Conservation (phyloP, 208 protist genomes). For the Trypanosoma avium region DNA sequence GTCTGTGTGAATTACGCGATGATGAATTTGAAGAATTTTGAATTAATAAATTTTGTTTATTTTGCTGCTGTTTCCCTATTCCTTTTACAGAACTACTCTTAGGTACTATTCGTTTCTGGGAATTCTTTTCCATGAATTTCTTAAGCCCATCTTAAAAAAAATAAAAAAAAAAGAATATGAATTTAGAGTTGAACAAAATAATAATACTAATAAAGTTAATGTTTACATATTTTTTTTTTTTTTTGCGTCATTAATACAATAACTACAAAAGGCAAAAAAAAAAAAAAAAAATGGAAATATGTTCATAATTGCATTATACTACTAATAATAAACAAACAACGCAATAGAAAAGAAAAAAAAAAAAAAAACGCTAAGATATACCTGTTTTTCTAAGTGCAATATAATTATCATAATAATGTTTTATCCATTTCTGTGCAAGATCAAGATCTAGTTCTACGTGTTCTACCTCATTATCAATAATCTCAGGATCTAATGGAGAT, state of each 20-base stretch:
- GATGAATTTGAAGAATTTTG: no score
- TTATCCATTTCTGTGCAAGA: slow-evolving; percentile 74
- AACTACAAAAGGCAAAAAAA: background rate
- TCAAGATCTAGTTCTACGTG: slow-evolving; percentile 83
- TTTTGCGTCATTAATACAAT: no score
- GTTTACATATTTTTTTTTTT: no score
- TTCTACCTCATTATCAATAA: slow-evolving; percentile 82
- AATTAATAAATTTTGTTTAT: no score
- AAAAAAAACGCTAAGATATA: slow-evolving; percentile 5
- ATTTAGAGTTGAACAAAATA: no score
- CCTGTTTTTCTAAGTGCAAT: slow-evolving; percentile 45
- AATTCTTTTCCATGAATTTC: no score
- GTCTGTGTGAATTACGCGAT: slow-evolving; percentile 1
- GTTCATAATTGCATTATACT: no score
- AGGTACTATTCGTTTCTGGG: no score
- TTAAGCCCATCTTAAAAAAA: no score
- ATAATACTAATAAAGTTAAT: no score
- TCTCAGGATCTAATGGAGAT: slow-evolving; percentile 73
- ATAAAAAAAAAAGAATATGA: no score
- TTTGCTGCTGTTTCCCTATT: background rate
- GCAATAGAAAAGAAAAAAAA: slow-evolving; percentile 9
- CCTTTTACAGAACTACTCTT: background rate
- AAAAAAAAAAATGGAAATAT: background rate
- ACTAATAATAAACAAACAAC: slow-evolving; percentile 1
- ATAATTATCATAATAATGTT: slow-evolving; percentile 87